Evolutionary conservation across 495 filamentous ascomycete species (phyloP), one percentile per base, ranked within the genome.

Genomic region (Hypoxylon trugodes): DNA sequence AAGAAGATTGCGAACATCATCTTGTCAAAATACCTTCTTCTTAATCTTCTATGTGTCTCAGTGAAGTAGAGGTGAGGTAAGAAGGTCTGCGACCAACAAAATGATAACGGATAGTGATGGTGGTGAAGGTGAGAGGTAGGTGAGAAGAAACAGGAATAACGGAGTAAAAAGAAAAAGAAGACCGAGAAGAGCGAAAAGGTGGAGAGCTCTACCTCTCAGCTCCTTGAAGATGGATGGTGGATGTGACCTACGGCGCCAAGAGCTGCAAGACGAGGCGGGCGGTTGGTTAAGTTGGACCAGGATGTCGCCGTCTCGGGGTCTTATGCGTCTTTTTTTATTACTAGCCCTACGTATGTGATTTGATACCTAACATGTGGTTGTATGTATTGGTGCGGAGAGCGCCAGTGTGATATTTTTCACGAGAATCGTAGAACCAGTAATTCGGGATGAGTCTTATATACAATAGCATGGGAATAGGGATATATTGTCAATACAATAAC

Each of bases 1-100:
- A 96, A 96, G 74, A 93, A 84, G 51, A 96, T 72, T 65, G 87
- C 89, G 74, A 86, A 89, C 46, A 92, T 66, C 89, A 93, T 92
- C 60, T 76, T 87, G 79, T 38, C 55, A 25, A 15, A 33, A 21
- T 42, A 10, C 6, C 7, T 28, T 1, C 21, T 19, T 4, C 15
- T 32, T 18, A 8, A 10, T 32, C 26, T 26, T 33, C 15, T 16
- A 6, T 12, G 2, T 22, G n/a, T 6, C 12, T n/a, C 22, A 21
- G 21, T 28, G 15, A 6, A 21, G 38, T 42, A 21, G 38, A 42
- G n/a, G 15, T 15, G 24, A 32, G 28, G 30, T 41, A 32, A 0
- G 8, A 0, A 58, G 40, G 47, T 52, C n/a, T 53, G 32, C 57
- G 40, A 42, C 38, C 13, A 10, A 28, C 15, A 19, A 30, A 46